phyloP scores from a whole-genome alignment of 1,284 basidiomycete genomes.

The Microbotryomycetes sp. region DNA sequence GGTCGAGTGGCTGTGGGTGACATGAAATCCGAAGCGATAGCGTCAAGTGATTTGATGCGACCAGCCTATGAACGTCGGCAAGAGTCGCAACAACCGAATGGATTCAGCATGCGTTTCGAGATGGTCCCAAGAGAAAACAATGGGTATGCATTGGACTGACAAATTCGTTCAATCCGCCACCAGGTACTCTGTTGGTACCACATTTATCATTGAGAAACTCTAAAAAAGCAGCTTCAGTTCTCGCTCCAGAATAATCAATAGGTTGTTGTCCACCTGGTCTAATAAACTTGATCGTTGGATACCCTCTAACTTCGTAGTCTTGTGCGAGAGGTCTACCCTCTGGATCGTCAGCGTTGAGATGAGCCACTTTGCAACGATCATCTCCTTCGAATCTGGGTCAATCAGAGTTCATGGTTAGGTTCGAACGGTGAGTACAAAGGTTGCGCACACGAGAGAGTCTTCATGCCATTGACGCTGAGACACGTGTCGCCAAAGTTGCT shows the following conservation, averaged over 20 bases:
- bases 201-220: constrained; percentile 72
- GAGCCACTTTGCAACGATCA: constrained; percentile 71
- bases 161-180: constrained; percentile 69
- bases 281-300: background rate
- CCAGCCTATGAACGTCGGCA: constrained; percentile 56
- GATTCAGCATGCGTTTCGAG: background rate
- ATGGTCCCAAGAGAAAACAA: background rate
- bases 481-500: constrained; percentile 78
- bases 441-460: constrained; percentile 32
- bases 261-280: constrained; percentile 43
- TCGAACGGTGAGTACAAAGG: background rate
- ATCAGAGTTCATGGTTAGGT: background rate
- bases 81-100: background rate
- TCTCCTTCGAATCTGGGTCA: background rate
- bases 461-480: constrained; percentile 64
- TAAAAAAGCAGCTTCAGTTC: constrained; percentile 47
- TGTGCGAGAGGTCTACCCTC: constrained; percentile 67
- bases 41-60: constrained; percentile 68
- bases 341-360: constrained; percentile 81
- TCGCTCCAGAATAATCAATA: constrained; percentile 48
- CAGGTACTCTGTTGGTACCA: constrained; percentile 71
- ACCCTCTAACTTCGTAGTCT: constrained; percentile 62
- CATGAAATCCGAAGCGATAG: constrained; percentile 71
- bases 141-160: constrained; percentile 44
- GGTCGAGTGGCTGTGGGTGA: constrained; percentile 54